Evolutionary conservation across 352 stramenopile species (phyloP), one percentile per base, ranked within the genome.

Genomic region (Paralagenidium karlingii): DNA sequence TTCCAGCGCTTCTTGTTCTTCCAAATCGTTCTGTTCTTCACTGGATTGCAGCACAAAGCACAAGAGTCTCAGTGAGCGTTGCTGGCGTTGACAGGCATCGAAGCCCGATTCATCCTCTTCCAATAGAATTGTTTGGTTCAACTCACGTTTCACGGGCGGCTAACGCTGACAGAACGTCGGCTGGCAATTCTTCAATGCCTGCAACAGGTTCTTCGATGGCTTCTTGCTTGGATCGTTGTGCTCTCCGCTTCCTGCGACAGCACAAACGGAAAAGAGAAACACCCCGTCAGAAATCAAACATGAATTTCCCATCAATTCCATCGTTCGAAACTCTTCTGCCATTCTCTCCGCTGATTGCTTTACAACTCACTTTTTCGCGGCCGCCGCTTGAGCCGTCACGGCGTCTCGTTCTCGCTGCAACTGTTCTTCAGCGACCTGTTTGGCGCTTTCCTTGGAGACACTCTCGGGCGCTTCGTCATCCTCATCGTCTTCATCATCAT

Each of bases 401-500:
- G 66, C 74, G 31, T 71, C 58, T 16, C 74, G 38, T 40, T 86
- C 67, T 21, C 76, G 57, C 13, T 53, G 67, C 27, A 60, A 57
- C 46, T 60, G 63, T 37, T 61, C 51, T 29, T 66, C 51, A 38
- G 51, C 69, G 49, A 78, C 53, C 46, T 81, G 42, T 51, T 64
- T 51, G 20, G 75, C 75, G 40, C 46, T 83, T 38, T 65, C 58
- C 53, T 84, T 89, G 38, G 67, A 77, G 43, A 89, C 64, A 26
- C 80, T 65, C 45, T 89, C 75, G 19, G 75, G 75, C 20, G 75
- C 71, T 48, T 85, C 75, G 43, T 86, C 74, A 31, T 85, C 71
- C 49, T 63, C 80, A 30, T 70, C 56, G 37, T 61, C 55, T n/a
- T 36, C 29, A n/a, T 32, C 46, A 22, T 43, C n/a, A 16, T 38